Evolutionary conservation across 257 asterid species (phyloP).

Genomic region (Gardenia jasminoides): DNA sequence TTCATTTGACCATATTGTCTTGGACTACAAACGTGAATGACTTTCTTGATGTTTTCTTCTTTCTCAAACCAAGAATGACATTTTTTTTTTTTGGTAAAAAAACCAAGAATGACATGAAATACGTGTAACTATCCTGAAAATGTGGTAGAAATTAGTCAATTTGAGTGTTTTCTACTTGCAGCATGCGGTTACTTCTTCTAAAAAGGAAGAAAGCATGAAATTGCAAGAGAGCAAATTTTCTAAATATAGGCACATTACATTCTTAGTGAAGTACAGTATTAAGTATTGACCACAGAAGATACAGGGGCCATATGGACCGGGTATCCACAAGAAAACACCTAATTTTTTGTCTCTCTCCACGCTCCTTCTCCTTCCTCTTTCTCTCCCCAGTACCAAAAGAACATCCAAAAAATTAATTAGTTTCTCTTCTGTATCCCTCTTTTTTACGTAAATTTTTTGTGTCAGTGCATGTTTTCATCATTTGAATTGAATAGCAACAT

Average conservation of each 20-base stretch:
- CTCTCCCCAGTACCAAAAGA: background rate
- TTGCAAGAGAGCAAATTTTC: background rate
- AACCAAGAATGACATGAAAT: background rate
- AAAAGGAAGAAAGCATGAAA: background rate
- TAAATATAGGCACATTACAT: background rate
- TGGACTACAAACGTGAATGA: background rate
- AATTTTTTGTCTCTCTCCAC: conserved; percentile 6
- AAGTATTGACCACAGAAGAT: conserved; percentile 34
- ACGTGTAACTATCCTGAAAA: background rate
- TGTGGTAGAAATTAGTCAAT: background rate
- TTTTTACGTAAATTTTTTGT: background rate
- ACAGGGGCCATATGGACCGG: conserved; percentile 34
- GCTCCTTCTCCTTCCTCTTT: background rate
- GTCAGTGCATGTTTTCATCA: background rate
- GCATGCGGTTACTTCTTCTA: background rate
- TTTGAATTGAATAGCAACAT: background rate
- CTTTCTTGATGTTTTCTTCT: background rate
- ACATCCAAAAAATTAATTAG: background rate
- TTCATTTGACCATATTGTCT: background rate
- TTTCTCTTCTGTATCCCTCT: background rate
- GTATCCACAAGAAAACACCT: conserved; percentile 35
- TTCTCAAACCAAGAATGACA: background rate
- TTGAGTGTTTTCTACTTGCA: background rate
- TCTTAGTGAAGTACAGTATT: background rate
- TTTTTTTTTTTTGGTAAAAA: too few species aligned